A percentile compares a stretch with the other conserved stretches of the same genome.
These are phyloP conservation scores for Thalassiosira allenii DNA, from an alignment of 352 stramenopile species.

Conservation along the genomic window DNA sequence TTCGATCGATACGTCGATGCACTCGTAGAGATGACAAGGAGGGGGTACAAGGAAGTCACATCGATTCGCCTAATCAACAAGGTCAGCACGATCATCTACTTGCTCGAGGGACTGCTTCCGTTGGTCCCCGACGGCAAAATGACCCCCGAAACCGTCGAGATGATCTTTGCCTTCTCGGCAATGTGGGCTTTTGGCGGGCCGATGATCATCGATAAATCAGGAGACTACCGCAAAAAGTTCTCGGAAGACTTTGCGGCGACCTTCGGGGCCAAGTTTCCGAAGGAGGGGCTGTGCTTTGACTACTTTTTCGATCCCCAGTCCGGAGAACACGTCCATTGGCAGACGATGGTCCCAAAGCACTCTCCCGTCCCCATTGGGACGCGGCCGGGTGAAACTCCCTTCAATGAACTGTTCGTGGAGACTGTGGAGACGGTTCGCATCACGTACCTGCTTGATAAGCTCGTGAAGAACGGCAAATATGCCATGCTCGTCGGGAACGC, in stretches of 20 bases:
- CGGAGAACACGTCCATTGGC: constrained; percentile 93
- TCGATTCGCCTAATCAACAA: constrained; percentile 93
- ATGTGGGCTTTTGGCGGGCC: constrained; percentile 97
- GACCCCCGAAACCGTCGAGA: constrained; percentile 93
- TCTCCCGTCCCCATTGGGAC: constrained; percentile 91
- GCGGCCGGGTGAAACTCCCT: constrained; percentile 92
- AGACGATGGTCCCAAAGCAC: constrained; percentile 87
- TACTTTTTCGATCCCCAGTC: constrained; percentile 96
- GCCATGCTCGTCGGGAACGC: constrained; percentile 95
- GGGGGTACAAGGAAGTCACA: constrained; percentile 95
- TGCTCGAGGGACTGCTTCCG: constrained; percentile 93
- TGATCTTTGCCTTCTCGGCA: constrained; percentile 95
- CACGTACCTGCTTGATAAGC: constrained; percentile 93
- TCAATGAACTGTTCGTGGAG: constrained; percentile 95
- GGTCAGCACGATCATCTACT: constrained; percentile 95
- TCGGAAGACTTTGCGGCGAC: constrained; percentile 84
- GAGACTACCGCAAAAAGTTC: constrained; percentile 89
- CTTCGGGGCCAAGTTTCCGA: constrained; percentile 92
- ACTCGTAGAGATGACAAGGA: constrained; percentile 93
- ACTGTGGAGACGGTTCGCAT: constrained; percentile 96
- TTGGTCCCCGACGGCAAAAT: constrained; percentile 86
- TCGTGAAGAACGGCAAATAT: constrained; percentile 92
- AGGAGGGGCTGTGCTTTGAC: constrained; percentile 96
- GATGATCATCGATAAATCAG: constrained; percentile 92
- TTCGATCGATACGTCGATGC: constrained; percentile 97